Evolutionary conservation across 2,329 filamentous ascomycete species (phyloP).

Genomic region (Fusarium ambrosium): DNA sequence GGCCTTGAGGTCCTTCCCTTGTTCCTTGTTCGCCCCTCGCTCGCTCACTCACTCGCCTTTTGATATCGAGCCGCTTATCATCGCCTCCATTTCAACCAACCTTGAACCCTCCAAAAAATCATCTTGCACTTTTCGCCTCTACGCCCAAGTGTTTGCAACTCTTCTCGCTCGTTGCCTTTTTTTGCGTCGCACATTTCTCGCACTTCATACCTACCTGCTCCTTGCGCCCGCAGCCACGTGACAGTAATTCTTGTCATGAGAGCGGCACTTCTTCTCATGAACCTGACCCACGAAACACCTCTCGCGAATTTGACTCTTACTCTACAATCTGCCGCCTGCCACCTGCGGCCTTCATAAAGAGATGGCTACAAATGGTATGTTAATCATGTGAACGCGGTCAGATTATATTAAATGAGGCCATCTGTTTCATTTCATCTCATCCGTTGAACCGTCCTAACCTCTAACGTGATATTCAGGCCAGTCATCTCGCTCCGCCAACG

Average conservation of each 20-base stretch:
- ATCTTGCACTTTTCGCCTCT: neutral
- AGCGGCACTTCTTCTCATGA: slow-evolving; percentile 31
- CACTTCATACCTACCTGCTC: neutral
- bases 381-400: neutral
- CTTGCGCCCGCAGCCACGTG: slow-evolving; percentile 7
- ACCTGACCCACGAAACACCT: slow-evolving; percentile 2
- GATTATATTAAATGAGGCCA: neutral
- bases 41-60: slow-evolving; percentile 39
- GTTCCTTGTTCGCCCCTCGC: slow-evolving; percentile 30
- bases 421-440: neutral
- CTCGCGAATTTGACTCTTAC: slow-evolving; percentile 31
- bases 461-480: slow-evolving; percentile 40
- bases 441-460: slow-evolving; percentile 17
- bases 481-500: slow-evolving; percentile 45
- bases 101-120: slow-evolving; percentile 26
- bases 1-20: slow-evolving; percentile 17
- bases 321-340: slow-evolving; percentile 42
- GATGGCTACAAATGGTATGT: slow-evolving; percentile 52
- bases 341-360: slow-evolving; percentile 41
- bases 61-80: slow-evolving; percentile 49
- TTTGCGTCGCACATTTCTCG: slow-evolving; percentile 5
- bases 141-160: slow-evolving; percentile 18
- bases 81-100: slow-evolving; percentile 30
- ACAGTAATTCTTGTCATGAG: slow-evolving; percentile 41
- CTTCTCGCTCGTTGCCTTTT: slow-evolving; percentile 18